These are phyloP conservation scores for Termitomyces sp. DNA, from an alignment of 768 basidiomycete species.

Conservation along the genomic window DNA sequence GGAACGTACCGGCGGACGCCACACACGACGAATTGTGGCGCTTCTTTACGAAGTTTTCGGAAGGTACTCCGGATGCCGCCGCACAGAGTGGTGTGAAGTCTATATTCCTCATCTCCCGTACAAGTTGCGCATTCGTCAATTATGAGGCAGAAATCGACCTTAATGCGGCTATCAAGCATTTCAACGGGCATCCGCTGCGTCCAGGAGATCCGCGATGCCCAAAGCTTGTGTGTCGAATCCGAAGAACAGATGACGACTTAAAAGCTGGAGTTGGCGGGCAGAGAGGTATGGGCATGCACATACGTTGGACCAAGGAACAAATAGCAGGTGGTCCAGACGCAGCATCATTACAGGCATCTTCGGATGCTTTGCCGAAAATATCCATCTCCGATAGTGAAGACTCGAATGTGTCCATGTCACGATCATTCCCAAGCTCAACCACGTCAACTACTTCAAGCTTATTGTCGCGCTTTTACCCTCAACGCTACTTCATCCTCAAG, in stretches of 20 bases:
- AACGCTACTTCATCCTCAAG: slow-evolving; percentile 91
- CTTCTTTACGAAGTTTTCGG: slow-evolving; percentile 56
- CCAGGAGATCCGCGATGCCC: slow-evolving; percentile 69
- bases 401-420: neutral
- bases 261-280: slow-evolving; percentile 91
- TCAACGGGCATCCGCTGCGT: slow-evolving; percentile 70
- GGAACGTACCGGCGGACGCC: slow-evolving; percentile 84
- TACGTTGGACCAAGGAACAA: slow-evolving; percentile 66
- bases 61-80: slow-evolving; percentile 4
- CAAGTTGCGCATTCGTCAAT: slow-evolving; percentile 93
- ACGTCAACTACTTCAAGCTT: slow-evolving; percentile 84
- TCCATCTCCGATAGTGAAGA: neutral
- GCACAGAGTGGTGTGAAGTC: slow-evolving; percentile 61
- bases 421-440: slow-evolving; percentile 50
- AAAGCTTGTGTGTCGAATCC: slow-evolving; percentile 76
- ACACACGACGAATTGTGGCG: slow-evolving; percentile 81
- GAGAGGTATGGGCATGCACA: slow-evolving; percentile 81
- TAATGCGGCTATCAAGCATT: slow-evolving; percentile 59
- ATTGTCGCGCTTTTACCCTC: slow-evolving; percentile 70
- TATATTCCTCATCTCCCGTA: slow-evolving; percentile 89
- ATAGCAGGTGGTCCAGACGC: slow-evolving; percentile 7
- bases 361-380: neutral
- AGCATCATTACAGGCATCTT: slow-evolving; percentile 13
- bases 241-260: slow-evolving; percentile 78
- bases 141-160: slow-evolving; percentile 63